phyloP scores from a whole-genome alignment of 208 protist genomes.

The Novymonas esmeraldas region DNA sequence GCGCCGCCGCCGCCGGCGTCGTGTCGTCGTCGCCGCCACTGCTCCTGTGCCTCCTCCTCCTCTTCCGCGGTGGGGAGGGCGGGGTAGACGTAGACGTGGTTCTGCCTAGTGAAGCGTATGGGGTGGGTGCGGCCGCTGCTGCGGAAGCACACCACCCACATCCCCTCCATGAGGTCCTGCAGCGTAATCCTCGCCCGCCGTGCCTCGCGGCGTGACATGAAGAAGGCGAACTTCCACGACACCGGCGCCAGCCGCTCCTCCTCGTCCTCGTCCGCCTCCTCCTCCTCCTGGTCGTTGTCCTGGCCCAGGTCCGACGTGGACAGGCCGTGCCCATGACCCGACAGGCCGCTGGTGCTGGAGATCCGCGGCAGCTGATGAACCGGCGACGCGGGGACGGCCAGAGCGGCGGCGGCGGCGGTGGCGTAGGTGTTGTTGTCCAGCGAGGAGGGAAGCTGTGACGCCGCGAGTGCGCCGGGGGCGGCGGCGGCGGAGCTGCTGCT shows the following conservation, averaged over 20 bases:
- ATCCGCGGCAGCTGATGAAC: slow-evolving; percentile 29
- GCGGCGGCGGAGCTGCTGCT: slow-evolving; percentile 1
- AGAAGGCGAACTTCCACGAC: slow-evolving; percentile 91
- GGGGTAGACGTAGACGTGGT: slow-evolving; percentile 45
- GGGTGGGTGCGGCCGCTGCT: slow-evolving; percentile 56
- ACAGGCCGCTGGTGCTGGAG: slow-evolving; percentile 15
- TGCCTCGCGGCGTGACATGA: slow-evolving; percentile 78
- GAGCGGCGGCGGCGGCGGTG: slow-evolving; percentile 4
- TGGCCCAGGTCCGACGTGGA: slow-evolving; percentile 8
- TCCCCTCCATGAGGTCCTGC: slow-evolving; percentile 62
- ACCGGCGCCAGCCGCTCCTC: slow-evolving; percentile 45
- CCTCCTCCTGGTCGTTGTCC: slow-evolving; percentile 18
- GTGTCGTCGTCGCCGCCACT: neutral
- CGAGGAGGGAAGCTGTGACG: slow-evolving; percentile 25
- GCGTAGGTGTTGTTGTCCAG: slow-evolving; percentile 27
- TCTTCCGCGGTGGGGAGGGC: slow-evolving; percentile 26
- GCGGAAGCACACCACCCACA: slow-evolving; percentile 71
- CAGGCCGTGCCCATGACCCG: too few relatives aligned
- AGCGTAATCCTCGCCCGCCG: slow-evolving; percentile 42
- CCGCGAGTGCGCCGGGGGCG: neutral
- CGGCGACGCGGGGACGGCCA: slow-evolving; percentile 25
- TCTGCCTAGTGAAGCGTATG: slow-evolving; percentile 41
- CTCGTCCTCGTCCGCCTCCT: slow-evolving; percentile 31
- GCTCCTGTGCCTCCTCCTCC: slow-evolving; percentile 10
- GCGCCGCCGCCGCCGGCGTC: neutral